phyloP scores from a whole-genome alignment of 305 asterid species.

The Rubia peregrina region DNA sequence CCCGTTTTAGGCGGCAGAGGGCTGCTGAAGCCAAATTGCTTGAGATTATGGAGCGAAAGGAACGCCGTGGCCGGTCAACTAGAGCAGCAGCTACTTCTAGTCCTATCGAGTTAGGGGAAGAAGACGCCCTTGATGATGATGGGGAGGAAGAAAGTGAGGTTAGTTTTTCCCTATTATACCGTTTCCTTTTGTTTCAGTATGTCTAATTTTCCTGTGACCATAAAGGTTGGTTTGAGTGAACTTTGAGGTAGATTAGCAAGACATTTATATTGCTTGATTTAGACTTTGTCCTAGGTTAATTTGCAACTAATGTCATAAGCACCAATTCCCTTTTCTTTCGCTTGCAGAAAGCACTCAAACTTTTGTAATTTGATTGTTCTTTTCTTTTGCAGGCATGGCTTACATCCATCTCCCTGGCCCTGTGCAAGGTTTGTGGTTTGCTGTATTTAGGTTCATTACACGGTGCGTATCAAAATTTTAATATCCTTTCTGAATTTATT shows the following conservation, averaged over 20 bases:
- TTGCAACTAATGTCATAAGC: background rate
- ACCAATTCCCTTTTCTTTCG: too few relatives aligned
- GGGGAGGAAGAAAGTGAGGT: conserved; percentile 99
- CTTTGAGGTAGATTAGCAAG: background rate
- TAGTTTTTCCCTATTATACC: conserved; percentile 13
- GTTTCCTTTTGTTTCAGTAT: background rate
- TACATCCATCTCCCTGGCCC: conserved; percentile 65
- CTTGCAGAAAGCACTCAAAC: too few relatives aligned
- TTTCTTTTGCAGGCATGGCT: conserved; percentile 77
- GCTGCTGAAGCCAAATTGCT: conserved; percentile 84
- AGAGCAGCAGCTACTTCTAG: conserved; percentile 87
- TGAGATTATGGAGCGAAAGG: conserved; percentile 85
- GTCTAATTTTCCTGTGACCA: background rate
- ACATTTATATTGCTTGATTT: background rate
- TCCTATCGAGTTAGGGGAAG: conserved; percentile 68
- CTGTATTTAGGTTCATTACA: background rate
- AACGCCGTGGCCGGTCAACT: conserved; percentile 92
- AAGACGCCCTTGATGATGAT: conserved; percentile 73
- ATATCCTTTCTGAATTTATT: conserved; percentile 5
- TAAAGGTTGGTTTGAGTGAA: background rate
- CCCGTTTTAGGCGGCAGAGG: conserved; percentile 77
- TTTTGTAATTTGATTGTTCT: conserved; percentile 17
- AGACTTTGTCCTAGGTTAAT: background rate
- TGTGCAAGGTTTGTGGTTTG: conserved; percentile 70
- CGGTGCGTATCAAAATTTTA: conserved; percentile 8